phyloP scores from a whole-genome alignment of 805 yeast species.

The Gaillardinia entomophila region DNA sequence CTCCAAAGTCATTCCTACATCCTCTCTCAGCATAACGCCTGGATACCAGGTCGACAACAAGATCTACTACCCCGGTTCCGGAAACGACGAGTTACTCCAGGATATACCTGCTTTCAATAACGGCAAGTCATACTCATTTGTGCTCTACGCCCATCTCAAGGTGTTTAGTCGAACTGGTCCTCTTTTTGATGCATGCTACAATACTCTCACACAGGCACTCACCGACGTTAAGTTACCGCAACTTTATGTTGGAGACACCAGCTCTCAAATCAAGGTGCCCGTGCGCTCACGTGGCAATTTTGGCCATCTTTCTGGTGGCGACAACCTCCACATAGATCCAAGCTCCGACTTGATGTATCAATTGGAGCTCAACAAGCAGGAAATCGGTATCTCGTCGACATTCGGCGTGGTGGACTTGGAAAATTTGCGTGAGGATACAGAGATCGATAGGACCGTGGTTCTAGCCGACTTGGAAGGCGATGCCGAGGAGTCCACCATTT shows the following conservation, averaged over 20 bases:
- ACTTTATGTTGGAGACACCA: conserved; percentile 61
- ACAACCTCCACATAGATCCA: conserved; percentile 50
- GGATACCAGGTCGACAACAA: conserved; percentile 9
- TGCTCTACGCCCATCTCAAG: conserved; percentile 65
- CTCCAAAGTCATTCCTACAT: conserved; percentile 45
- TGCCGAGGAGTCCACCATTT: conserved; percentile 64
- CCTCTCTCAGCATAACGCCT: conserved; percentile 12
- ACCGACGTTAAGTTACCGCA: conserved; percentile 56
- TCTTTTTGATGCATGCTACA: conserved; percentile 69
- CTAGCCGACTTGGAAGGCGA: conserved; percentile 80
- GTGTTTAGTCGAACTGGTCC: conserved; percentile 83
- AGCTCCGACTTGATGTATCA: conserved; percentile 18
- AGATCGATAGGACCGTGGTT: conserved; percentile 29
- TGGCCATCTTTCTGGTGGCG: conserved; percentile 38
- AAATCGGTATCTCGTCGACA: conserved; percentile 42
- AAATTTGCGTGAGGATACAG: conserved; percentile 18
- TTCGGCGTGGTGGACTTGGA: conserved; percentile 54
- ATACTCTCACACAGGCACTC: conserved; percentile 60
- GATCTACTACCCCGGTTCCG: conserved; percentile 60
- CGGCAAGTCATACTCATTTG: conserved; percentile 29
- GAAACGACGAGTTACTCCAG: conserved; percentile 17
- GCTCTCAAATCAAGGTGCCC: conserved; percentile 46
- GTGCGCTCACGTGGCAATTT: conserved; percentile 48
- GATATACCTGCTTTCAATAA: conserved; percentile 12
- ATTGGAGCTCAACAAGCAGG: conserved; percentile 33